These are phyloP conservation scores for Colletotrichum lini DNA, from an alignment of 2,329 filamentous ascomycete genomes.

Conservation along the genomic window DNA sequence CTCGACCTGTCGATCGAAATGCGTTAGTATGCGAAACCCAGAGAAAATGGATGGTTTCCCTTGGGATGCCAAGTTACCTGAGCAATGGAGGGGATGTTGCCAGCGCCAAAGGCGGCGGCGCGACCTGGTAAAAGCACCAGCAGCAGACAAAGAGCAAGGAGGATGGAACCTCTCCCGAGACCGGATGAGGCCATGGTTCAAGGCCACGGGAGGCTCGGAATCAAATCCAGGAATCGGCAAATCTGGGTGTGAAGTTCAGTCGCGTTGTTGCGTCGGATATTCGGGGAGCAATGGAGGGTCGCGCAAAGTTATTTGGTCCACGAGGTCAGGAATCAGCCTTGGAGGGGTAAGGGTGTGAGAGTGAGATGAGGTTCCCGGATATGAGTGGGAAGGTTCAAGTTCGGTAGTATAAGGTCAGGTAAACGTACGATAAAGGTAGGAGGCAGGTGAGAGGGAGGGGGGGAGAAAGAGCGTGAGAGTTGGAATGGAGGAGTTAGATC, in stretches of 20 bases:
- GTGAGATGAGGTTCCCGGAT: background rate
- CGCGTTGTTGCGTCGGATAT: constrained; percentile 20
- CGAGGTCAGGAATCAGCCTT: constrained; percentile 27
- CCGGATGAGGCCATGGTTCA: constrained; percentile 62
- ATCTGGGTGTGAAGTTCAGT: constrained; percentile 21
- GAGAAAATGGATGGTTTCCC: background rate
- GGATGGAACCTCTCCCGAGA: constrained; percentile 63
- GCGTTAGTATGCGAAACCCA: background rate
- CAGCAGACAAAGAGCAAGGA: constrained; percentile 67
- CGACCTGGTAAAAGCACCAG: constrained; percentile 71
- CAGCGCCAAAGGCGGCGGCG: constrained; percentile 76
- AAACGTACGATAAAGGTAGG: constrained; percentile 7
- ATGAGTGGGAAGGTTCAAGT: constrained; percentile 25
- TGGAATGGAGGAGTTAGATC: background rate
- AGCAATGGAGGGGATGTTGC: constrained; percentile 78
- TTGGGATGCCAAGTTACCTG: constrained; percentile 51
- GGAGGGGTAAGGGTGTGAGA: constrained; percentile 18
- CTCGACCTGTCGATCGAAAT: constrained; percentile 67
- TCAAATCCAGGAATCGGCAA: constrained; percentile 5
- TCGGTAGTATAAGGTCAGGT: constrained; percentile 8
- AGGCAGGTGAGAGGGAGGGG: background rate
- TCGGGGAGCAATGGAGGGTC: constrained; percentile 19
- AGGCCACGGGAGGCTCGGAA: constrained; percentile 20
- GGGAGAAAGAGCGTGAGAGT: constrained; percentile 3
- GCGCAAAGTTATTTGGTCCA: constrained; percentile 9